These are phyloP conservation scores for Vickermania spadyakhi DNA, from an alignment of 208 protist genomes.

Conservation along the genomic window DNA sequence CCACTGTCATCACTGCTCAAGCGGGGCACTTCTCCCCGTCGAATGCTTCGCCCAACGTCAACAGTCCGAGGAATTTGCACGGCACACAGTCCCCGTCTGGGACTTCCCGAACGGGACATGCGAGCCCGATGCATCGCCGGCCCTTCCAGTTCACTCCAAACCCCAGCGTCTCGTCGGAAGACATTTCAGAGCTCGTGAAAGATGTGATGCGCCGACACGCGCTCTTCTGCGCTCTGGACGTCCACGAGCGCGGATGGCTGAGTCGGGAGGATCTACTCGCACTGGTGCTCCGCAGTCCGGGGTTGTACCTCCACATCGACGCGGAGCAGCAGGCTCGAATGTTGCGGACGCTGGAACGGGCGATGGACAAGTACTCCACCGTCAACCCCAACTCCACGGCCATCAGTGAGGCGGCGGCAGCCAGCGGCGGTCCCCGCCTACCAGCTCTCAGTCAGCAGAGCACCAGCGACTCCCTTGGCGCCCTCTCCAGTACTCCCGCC, in stretches of 20 bases:
- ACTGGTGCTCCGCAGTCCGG: constrained; percentile 19
- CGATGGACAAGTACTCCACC: neutral
- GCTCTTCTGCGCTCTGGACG: constrained; percentile 17
- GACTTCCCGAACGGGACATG: neutral
- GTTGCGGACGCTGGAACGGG: neutral
- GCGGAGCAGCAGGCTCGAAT: neutral
- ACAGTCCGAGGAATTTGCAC: too few relatives aligned
- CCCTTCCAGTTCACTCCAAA: neutral
- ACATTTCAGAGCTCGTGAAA: constrained; percentile 13
- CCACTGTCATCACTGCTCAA: neutral
- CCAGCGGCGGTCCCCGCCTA: neutral
- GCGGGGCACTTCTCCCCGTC: neutral
- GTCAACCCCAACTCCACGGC: neutral
- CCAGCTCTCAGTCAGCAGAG: neutral
- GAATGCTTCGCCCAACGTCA: too few relatives aligned
- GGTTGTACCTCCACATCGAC: constrained; percentile 15
- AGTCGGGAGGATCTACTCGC: constrained; percentile 11
- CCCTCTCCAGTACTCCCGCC: too few relatives aligned
- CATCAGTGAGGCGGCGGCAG: neutral
- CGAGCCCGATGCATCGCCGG: neutral
- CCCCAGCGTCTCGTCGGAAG: constrained; percentile 10
- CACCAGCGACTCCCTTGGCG: neutral
- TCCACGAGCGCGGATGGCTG: constrained; percentile 2
- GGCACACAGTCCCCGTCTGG: too few relatives aligned
- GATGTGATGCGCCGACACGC: constrained; percentile 17